Conservation (phyloP, 768 basidiomycete genomes). For the Rhodotorula paludigena region DNA sequence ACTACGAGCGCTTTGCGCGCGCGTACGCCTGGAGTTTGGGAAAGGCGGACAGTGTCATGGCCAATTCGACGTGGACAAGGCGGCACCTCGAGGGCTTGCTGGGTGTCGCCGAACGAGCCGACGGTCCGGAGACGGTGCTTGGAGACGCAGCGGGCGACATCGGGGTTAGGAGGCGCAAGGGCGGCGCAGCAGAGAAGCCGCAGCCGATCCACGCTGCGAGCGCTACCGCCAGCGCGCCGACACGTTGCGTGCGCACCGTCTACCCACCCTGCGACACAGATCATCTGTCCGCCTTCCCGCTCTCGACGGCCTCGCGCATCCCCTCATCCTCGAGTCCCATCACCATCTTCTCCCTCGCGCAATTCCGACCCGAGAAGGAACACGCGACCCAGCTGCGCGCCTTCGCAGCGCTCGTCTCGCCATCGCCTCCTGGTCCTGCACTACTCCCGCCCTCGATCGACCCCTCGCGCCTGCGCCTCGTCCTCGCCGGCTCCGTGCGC, state of each 20-base stretch:
- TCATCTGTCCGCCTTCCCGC: conserved; percentile 59
- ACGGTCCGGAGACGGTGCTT: background rate
- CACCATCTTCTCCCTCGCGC: conserved; percentile 78
- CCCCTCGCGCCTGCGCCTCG: conserved; percentile 54
- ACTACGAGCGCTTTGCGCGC: conserved; percentile 82
- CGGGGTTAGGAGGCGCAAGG: conserved; percentile 6
- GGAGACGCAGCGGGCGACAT: background rate
- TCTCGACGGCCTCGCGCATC: conserved; percentile 46
- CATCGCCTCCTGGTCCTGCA: too few relatives aligned
- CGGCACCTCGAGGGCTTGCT: conserved; percentile 74
- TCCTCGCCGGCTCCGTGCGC: conserved; percentile 80
- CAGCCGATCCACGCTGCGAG: background rate
- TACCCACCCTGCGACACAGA: conserved; percentile 90
- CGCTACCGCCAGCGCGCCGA: background rate
- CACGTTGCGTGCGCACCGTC: conserved; percentile 51
- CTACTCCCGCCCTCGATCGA: conserved; percentile 50
- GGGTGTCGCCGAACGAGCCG: background rate
- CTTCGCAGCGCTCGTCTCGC: conserved; percentile 57
- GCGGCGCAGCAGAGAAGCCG: background rate
- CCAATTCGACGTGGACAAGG: conserved; percentile 93
- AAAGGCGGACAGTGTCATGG: conserved; percentile 64
- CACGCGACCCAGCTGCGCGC: conserved; percentile 73
- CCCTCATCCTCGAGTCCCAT: conserved; percentile 51
- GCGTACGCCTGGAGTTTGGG: conserved; percentile 72
- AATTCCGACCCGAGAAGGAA: conserved; percentile 96